Evolutionary conservation across 345 rosid genomes (phyloP).

Genomic region (Rhizophora apiculata): DNA sequence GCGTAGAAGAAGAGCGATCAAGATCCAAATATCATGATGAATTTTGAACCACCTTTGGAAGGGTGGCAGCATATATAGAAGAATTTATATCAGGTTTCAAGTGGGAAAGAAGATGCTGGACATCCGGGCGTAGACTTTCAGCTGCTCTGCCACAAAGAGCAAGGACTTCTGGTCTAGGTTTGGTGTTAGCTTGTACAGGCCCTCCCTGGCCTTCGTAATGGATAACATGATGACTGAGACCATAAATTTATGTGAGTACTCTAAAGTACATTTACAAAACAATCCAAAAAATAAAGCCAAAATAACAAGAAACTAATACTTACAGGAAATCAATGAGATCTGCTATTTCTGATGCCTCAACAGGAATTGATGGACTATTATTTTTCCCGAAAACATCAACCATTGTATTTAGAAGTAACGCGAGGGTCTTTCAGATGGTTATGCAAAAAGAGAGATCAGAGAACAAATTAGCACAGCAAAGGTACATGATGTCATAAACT

Average conservation of each 20-base stretch:
- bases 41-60: slow-evolving; percentile 60
- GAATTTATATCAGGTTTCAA: slow-evolving; percentile 64
- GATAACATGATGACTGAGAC: slow-evolving; percentile 73
- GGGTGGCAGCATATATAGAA: slow-evolving; percentile 84
- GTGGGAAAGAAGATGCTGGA: slow-evolving; percentile 85
- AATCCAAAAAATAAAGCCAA: slow-evolving; percentile 3
- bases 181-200: slow-evolving; percentile 87
- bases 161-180: slow-evolving; percentile 74
- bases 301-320: slow-evolving; percentile 23
- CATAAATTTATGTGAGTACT: neutral
- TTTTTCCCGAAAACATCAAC: slow-evolving; percentile 84
- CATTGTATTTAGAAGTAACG: slow-evolving; percentile 58
- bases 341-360: slow-evolving; percentile 73
- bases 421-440: slow-evolving; percentile 40
- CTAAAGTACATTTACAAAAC: neutral
- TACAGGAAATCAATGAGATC: slow-evolving; percentile 92
- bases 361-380: slow-evolving; percentile 47
- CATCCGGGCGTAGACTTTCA: slow-evolving; percentile 73
- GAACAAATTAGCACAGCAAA: too few species aligned
- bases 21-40: slow-evolving; percentile 21
- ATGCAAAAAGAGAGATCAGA: too few species aligned
- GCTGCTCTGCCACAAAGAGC: slow-evolving; percentile 59
- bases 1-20: neutral
- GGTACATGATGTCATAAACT: too few species aligned
- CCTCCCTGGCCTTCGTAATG: slow-evolving; percentile 97